Conservation (phyloP, 2,329 filamentous ascomycete species). For the Raffaelea albimanens region DNA sequence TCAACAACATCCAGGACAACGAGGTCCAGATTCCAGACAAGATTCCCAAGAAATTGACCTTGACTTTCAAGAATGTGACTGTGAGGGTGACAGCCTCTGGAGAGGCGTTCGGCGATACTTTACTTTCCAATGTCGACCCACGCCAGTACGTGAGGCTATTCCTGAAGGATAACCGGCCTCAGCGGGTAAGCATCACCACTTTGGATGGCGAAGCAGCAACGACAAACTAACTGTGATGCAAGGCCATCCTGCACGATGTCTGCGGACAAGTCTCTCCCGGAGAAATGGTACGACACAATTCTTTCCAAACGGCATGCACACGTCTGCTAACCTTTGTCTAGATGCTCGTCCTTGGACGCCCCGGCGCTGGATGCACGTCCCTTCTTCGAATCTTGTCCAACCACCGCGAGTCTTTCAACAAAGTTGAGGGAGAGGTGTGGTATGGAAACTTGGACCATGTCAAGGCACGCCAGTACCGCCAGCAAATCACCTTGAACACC, state of each 20-base stretch:
- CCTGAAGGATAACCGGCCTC: not conserved
- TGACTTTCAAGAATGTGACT: conserved; percentile 10
- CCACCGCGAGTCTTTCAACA: conserved; percentile 53
- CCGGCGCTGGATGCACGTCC: conserved; percentile 47
- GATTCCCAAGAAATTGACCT: conserved; percentile 6
- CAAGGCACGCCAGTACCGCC: conserved; percentile 29
- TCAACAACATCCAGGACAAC: not conserved
- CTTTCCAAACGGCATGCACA: too few species aligned
- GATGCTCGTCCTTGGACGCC: conserved; percentile 39
- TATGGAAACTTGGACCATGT: conserved; percentile 42
- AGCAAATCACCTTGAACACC: conserved; percentile 46
- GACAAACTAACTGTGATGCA: too few species aligned
- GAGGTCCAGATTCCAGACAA: not conserved
- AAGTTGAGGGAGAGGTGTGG: conserved; percentile 54
- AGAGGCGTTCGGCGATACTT: conserved; percentile 9
- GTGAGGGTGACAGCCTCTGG: conserved; percentile 9
- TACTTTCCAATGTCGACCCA: conserved; percentile 9
- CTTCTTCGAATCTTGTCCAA: conserved; percentile 58
- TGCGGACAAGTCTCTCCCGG: conserved; percentile 7
- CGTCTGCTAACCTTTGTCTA: not conserved
- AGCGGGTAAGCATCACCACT: not conserved
- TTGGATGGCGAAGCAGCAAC: too few species aligned
- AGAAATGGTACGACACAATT: conserved; percentile 6
- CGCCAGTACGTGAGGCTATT: conserved; percentile 2
- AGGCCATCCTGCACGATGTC: conserved; percentile 7